Evolutionary conservation across 2,329 filamentous ascomycete species (phyloP).

Genomic region (Phaeosphaeriaceae sp.): DNA sequence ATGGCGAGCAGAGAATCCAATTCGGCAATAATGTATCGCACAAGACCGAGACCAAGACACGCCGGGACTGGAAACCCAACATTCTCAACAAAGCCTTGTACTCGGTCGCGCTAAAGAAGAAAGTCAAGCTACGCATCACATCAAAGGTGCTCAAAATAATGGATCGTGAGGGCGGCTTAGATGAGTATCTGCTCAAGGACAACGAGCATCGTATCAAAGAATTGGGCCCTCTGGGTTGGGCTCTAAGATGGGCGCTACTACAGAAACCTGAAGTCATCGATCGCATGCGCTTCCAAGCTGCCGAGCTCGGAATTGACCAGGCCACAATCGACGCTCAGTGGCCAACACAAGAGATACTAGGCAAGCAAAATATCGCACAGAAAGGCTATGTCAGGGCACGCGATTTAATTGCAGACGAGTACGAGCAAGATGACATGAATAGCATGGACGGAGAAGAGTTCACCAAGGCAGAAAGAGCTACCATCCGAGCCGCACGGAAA

Average conservation of each 20-base stretch:
- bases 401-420: constrained; percentile 12
- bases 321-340: constrained; percentile 41
- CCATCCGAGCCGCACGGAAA: constrained; percentile 1
- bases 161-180: constrained; percentile 84
- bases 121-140: constrained; percentile 72
- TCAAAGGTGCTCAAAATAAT: constrained; percentile 70
- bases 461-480: constrained; percentile 8
- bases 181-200: constrained; percentile 86
- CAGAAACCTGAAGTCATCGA: constrained; percentile 72
- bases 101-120: constrained; percentile 65
- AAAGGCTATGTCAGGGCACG: constrained; percentile 5
- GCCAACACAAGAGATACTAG: constrained; percentile 30
- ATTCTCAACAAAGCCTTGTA: constrained; percentile 71
- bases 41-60: constrained; percentile 72
- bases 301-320: constrained; percentile 67
- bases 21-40: constrained; percentile 79
- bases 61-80: constrained; percentile 78
- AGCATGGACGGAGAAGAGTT: too few species aligned
- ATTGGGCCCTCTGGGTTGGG: constrained; percentile 89
- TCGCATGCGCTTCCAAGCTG: constrained; percentile 69
- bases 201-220: constrained; percentile 81
- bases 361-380: constrained; percentile 12
- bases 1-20: constrained; percentile 72
- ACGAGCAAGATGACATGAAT: constrained; percentile 10
- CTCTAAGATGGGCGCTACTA: constrained; percentile 87